Conservation (phyloP, 23 red algal genomes). For the Gracilariopsis chorda region DNA sequence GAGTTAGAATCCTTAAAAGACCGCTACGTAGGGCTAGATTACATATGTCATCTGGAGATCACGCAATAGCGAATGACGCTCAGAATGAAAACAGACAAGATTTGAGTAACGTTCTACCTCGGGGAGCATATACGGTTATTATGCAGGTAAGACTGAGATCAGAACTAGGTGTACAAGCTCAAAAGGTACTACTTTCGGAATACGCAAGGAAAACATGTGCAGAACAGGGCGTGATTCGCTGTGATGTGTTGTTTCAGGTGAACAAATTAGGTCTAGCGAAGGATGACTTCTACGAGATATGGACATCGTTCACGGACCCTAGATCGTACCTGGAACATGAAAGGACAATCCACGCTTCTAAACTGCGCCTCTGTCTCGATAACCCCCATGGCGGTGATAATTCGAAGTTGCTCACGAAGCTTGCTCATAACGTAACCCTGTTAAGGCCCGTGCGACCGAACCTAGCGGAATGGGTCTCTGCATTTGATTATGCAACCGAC, state of each 20-base stretch:
- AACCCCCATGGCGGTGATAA: constrained; percentile 38
- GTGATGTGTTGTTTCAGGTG: constrained; percentile 55
- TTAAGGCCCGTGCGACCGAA: constrained; percentile 11
- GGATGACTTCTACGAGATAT: constrained; percentile 47
- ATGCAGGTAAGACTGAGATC: constrained; percentile 6
- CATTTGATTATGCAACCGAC: constrained; percentile 17
- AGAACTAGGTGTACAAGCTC: constrained; percentile 1
- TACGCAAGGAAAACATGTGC: constrained; percentile 54
- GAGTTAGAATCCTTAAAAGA: too few species aligned
- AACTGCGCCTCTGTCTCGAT: constrained; percentile 38
- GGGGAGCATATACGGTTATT: constrained; percentile 24
- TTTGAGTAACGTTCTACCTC: not conserved
- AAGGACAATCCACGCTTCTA: constrained; percentile 48
- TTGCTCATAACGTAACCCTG: not conserved
- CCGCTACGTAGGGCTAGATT: not conserved
- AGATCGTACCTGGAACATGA: constrained; percentile 36
- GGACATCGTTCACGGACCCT: constrained; percentile 25
- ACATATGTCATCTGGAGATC: not conserved
- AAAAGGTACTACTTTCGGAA: constrained; percentile 40
- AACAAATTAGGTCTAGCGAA: constrained; percentile 20
- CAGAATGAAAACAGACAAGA: not conserved
- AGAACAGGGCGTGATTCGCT: constrained; percentile 56
- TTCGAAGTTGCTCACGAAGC: constrained; percentile 28
- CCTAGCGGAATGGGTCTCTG: constrained; percentile 6
- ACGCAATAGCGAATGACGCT: not conserved